Conservation (phyloP, 306 rosid genomes). For the Astragalus membranaceus region DNA sequence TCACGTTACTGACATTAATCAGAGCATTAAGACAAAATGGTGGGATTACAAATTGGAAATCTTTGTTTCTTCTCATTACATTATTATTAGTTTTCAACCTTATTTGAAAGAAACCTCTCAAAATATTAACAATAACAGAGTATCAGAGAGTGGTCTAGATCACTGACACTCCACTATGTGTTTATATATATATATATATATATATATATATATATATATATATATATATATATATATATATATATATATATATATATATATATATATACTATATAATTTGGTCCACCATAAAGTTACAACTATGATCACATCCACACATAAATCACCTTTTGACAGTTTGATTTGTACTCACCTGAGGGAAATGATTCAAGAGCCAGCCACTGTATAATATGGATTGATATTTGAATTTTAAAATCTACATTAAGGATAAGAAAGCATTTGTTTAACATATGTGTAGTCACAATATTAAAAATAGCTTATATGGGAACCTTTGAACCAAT, state of each 20-base stretch:
- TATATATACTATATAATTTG: conserved; percentile 19
- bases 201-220: too few species aligned
- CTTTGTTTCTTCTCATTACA: conserved; percentile 15
- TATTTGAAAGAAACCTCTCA: background rate
- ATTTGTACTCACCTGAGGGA: conserved; percentile 6
- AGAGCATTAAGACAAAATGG: too few species aligned
- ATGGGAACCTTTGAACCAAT: too few species aligned
- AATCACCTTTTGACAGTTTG: background rate
- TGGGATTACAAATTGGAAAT: background rate
- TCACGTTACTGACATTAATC: too few species aligned
- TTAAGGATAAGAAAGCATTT: background rate
- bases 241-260: background rate
- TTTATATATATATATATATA: too few species aligned
- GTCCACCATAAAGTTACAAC: conserved; percentile 39
- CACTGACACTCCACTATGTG: conserved; percentile 18
- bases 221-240: too few species aligned
- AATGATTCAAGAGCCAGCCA: background rate
- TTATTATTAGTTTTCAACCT: background rate
- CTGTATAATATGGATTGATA: background rate
- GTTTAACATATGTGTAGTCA: background rate
- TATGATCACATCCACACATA: conserved; percentile 16
- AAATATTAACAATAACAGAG: background rate
- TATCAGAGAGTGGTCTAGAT: background rate
- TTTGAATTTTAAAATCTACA: conserved; percentile 13
- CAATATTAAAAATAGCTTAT: background rate